Evolutionary conservation across 2,329 filamentous ascomycete species (phyloP).

Genomic region (Fusarium anthophilum): DNA sequence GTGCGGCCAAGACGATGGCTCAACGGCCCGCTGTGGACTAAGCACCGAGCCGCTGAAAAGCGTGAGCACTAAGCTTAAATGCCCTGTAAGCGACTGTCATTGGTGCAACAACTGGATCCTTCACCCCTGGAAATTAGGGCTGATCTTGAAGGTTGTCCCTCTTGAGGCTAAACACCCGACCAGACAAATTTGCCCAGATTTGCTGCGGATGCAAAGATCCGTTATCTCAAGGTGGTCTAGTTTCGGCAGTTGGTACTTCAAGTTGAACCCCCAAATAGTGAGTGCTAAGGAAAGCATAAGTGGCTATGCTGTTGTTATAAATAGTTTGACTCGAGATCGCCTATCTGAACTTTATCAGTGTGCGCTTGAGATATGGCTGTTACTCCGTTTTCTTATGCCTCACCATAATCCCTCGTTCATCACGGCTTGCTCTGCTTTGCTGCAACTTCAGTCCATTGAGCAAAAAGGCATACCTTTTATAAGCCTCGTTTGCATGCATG

Average conservation of each 20-base stretch:
- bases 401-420: no score
- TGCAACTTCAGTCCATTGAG: not conserved
- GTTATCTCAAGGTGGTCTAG: not conserved
- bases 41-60: not conserved
- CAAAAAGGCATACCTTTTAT: no score
- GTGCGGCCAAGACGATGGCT: not conserved
- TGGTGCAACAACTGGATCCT: not conserved
- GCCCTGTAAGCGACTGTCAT: not conserved
- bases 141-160: not conserved
- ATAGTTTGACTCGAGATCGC: not conserved
- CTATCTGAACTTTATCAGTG: not conserved
- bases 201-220: not conserved
- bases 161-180: not conserved
- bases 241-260: not conserved
- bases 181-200: not conserved
- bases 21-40: not conserved
- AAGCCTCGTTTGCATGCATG: not conserved
- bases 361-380: not conserved
- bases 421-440: not conserved
- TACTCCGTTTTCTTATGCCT: no score
- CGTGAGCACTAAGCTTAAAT: conserved; percentile 4
- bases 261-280: not conserved
- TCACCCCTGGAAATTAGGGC: conserved; percentile 6
- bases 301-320: not conserved
- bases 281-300: not conserved